Percentiles rank a stretch among this genome's conserved stretches.
These are phyloP conservation scores for Macaranga tanarius DNA, from an alignment of 441 rosid species.

Conservation along the genomic window DNA sequence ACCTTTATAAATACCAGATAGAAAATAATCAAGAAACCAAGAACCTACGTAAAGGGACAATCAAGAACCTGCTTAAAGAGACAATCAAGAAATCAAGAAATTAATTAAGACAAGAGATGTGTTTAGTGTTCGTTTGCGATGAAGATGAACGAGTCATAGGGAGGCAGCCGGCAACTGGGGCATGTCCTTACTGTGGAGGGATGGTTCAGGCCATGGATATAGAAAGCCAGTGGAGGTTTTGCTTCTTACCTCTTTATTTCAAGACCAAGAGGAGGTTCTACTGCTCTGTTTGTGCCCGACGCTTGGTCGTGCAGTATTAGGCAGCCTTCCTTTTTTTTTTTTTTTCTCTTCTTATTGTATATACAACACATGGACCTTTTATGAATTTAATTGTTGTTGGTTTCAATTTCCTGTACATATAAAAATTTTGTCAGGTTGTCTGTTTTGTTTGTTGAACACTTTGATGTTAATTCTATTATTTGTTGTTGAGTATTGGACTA, in stretches of 20 bases:
- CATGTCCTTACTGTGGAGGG: constrained; percentile 81
- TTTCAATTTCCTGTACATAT: no score
- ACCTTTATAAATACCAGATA: neutral
- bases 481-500: no score
- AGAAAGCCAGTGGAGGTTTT: constrained; percentile 69
- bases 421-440: no score
- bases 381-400: no score
- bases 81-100: neutral
- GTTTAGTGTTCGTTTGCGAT: constrained; percentile 46
- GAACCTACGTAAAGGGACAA: no score
- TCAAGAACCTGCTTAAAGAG: no score
- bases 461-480: no score
- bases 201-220: constrained; percentile 63
- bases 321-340: no score
- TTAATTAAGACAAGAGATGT: constrained; percentile 36
- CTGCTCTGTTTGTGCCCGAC: constrained; percentile 59
- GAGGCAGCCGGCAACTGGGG: constrained; percentile 67
- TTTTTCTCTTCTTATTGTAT: no score
- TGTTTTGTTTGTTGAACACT: no score
- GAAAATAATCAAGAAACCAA: neutral
- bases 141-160: constrained; percentile 63
- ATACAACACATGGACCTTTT: no score
- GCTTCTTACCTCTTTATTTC: constrained; percentile 70
- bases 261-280: constrained; percentile 56
- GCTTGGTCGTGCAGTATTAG: constrained; percentile 35